Base-by-base conservation (phyloP, 306 rosid species). In the Citrullus amarus region DNA sequence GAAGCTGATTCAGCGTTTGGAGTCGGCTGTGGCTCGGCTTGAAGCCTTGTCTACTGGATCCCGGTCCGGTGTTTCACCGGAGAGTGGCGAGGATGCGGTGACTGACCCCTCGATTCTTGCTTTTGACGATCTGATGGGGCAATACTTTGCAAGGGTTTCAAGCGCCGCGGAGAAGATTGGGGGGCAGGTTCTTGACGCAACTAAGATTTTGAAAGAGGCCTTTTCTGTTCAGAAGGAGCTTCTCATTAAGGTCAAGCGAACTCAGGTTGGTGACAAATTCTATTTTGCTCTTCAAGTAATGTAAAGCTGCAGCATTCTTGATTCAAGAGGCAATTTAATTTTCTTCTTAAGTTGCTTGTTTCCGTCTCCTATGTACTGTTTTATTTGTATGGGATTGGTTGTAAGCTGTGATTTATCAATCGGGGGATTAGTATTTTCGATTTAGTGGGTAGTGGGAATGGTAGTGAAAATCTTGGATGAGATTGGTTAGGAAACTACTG, bases 131-230 rank as follows among this genome's bases (percentile, higher is more conserved):
- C 82, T 93, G 63, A 84, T 84, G 77, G 85, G 76, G 50, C 88
- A 83, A 82, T 82, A 79, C 75, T 39, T 93, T 53, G 86, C 78
- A 63, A 89, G 86, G 84, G 79, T 92, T 84, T 77, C 74, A 10
- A 51, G 68, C 38, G 91, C 96, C 4, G 97, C 97, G n/a, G 93
- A 93, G 86, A 81, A 79, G 79, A 90, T 93, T 65, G 97, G 98
- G 57, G 98, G 96, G 66, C 87, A 84, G 85, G 97, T 89, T 14
- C 76, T 86, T 86, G 91, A 86, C 16, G 84, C 77, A 28, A 86
- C 96, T 11, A 83, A 82, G 80, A 30, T 86, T 79, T 69, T 93
- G 14, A 81, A 51, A 66, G 89, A 93, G 75, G 98, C 97, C 68
- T 94, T 94, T 75, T 41, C 56, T 80, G 87, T 79, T 67, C 97